Percentiles rank a stretch among this genome's conserved stretches.
phyloP scores from a whole-genome alignment of 1,284 basidiomycete species.

The Heterobasidion annosum region DNA sequence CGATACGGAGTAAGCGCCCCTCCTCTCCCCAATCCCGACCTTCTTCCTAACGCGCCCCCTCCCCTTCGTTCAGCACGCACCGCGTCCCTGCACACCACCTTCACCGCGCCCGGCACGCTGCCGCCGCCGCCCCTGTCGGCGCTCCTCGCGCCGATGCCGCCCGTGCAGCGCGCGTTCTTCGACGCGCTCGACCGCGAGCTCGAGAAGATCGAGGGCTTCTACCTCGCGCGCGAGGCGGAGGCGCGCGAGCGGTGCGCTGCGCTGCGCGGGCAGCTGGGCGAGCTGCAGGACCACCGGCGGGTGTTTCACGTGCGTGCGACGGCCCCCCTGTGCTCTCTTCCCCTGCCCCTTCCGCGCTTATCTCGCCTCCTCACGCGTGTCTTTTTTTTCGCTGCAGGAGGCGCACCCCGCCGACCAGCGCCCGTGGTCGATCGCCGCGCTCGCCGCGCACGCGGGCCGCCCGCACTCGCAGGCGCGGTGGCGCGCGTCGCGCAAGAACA shows the following conservation, averaged over 20 bases:
- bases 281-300: conserved; percentile 64
- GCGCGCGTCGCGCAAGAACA: no score
- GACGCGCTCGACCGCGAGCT: conserved; percentile 67
- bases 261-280: conserved; percentile 52
- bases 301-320: conserved; percentile 48
- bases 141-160: conserved; percentile 42
- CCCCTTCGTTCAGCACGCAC: neutral
- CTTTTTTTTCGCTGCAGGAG: neutral
- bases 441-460: no score
- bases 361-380: neutral
- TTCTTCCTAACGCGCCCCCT: neutral
- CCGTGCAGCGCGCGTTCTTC: conserved; percentile 67
- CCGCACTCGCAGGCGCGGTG: no score
- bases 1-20: neutral
- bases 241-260: conserved; percentile 15
- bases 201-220: conserved; percentile 81
- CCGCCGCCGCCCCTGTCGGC: conserved; percentile 33
- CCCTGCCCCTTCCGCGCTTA: neutral
- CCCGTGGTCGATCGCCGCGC: no score
- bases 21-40: neutral
- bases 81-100: neutral
- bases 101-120: neutral
- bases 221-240: conserved; percentile 64
- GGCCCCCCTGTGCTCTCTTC: conserved; percentile 10
- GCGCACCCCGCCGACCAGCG: no score